Evolutionary conservation across 2,329 filamentous ascomycete species (phyloP).

Genomic region (Trichothecium roseum): DNA sequence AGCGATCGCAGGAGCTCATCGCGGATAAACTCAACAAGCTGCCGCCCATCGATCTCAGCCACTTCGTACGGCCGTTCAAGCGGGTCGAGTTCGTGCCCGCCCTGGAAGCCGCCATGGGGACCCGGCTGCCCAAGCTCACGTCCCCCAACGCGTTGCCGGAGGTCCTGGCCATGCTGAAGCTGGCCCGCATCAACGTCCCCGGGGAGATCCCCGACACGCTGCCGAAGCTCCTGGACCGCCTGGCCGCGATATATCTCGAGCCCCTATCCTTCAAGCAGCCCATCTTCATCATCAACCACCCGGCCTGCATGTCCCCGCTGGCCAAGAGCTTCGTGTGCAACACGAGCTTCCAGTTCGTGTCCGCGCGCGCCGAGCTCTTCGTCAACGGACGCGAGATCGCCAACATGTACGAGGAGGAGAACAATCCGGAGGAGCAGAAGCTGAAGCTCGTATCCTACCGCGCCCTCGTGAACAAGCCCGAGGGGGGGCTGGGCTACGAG

Average conservation of each 20-base stretch:
- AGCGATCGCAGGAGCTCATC: conserved; percentile 36
- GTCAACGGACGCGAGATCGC: conserved; percentile 71
- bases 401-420: conserved; percentile 98
- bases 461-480: conserved; percentile 22
- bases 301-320: conserved; percentile 81
- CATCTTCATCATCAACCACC: conserved; percentile 82
- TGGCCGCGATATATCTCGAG: conserved; percentile 70
- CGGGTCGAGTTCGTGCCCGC: conserved; percentile 74
- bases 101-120: conserved; percentile 58
- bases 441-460: conserved; percentile 62
- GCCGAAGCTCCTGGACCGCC: conserved; percentile 66
- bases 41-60: conserved; percentile 33
- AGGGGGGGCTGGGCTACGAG: conserved; percentile 20
- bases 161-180: conserved; percentile 40
- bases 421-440: conserved; percentile 77
- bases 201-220: conserved; percentile 50
- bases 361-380: conserved; percentile 79
- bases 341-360: conserved; percentile 57
- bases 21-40: conserved; percentile 33
- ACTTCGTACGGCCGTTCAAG: conserved; percentile 46
- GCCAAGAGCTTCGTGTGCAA: conserved; percentile 76
- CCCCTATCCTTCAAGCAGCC: conserved; percentile 56
- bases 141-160: conserved; percentile 44
- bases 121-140: conserved; percentile 54
- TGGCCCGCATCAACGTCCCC: conserved; percentile 55